phyloP scores from a whole-genome alignment of 257 asterid genomes.

The Verbascum thapsus region DNA sequence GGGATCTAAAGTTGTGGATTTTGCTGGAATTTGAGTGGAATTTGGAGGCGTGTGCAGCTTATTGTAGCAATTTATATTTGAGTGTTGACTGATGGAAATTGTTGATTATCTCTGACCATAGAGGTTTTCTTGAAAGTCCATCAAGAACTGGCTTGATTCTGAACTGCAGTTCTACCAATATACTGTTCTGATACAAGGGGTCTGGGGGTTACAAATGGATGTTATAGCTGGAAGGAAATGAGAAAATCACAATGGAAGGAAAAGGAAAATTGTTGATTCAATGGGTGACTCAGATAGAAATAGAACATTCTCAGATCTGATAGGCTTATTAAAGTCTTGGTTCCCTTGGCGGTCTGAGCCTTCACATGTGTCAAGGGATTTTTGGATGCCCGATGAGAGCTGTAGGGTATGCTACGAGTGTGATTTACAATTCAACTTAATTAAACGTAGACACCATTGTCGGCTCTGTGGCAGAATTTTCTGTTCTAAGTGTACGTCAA shows the following conservation, averaged over 20 bases:
- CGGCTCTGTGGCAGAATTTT: conserved; percentile 87
- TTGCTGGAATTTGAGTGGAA: conserved; percentile 26
- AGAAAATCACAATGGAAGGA: conserved; percentile 58
- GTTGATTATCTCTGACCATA: conserved; percentile 1
- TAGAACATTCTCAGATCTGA: conserved; percentile 59
- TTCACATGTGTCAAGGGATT: conserved; percentile 79
- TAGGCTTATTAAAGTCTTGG: conserved; percentile 75
- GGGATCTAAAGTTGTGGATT: conserved; percentile 17
- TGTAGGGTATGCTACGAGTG: conserved; percentile 98
- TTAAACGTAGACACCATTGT: conserved; percentile 96
- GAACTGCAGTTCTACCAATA: conserved; percentile 9
- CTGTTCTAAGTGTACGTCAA: conserved; percentile 85
- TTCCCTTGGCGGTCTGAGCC: conserved; percentile 75
- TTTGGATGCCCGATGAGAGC: conserved; percentile 99
- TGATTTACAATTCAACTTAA: conserved; percentile 78
- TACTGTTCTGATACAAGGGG: conserved; percentile 25
- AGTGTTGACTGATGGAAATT: conserved; percentile 9
- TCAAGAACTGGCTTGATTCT: conserved; percentile 19
- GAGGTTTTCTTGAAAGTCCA: conserved; percentile 19
- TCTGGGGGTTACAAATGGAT: conserved; percentile 38
- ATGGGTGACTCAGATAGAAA: conserved; percentile 68
- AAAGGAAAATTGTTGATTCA: conserved; percentile 39
- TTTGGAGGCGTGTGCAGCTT: conserved; percentile 25
- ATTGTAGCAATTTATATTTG: conserved; percentile 11
- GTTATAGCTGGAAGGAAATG: conserved; percentile 53